phyloP scores from a whole-genome alignment of 129 eudicot genomes.

The Tagetes erecta region DNA sequence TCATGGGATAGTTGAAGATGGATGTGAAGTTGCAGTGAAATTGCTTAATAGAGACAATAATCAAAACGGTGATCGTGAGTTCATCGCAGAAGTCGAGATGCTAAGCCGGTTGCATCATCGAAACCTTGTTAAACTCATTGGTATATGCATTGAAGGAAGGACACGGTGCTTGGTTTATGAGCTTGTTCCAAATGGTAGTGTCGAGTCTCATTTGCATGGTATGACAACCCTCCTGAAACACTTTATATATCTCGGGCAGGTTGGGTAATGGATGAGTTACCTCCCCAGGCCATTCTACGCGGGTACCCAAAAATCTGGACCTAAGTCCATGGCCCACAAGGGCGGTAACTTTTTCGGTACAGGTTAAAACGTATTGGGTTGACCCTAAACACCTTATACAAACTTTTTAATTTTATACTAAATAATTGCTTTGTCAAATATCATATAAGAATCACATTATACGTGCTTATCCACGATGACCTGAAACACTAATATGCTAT shows the following conservation, averaged over 20 bases:
- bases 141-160: conserved; percentile 86
- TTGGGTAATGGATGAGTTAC: background rate
- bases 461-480: background rate
- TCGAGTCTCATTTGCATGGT: conserved; percentile 98
- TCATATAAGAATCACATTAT: background rate
- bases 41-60: conserved; percentile 80
- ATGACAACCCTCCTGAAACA: conserved; percentile 14
- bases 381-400: background rate
- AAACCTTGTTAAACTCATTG: conserved; percentile 88
- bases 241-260: conserved; percentile 7
- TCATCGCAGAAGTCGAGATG: conserved; percentile 96
- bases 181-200: conserved; percentile 89
- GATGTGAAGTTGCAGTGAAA: conserved; percentile 84
- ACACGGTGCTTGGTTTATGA: conserved; percentile 98
- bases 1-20: conserved; percentile 75
- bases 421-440: background rate
- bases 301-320: too few species aligned
- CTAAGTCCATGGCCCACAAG: background rate
- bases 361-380: background rate
- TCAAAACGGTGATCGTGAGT: conserved; percentile 92
- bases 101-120: conserved; percentile 95
- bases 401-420: background rate
- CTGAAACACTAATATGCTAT: background rate
- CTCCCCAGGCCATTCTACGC: too few species aligned
- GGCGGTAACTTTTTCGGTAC: background rate